Percentiles rank a stretch among this genome's conserved stretches.
Evolutionary conservation across 83 land plant genomes (phyloP).

Genomic region (Isoetes engelmannii): DNA sequence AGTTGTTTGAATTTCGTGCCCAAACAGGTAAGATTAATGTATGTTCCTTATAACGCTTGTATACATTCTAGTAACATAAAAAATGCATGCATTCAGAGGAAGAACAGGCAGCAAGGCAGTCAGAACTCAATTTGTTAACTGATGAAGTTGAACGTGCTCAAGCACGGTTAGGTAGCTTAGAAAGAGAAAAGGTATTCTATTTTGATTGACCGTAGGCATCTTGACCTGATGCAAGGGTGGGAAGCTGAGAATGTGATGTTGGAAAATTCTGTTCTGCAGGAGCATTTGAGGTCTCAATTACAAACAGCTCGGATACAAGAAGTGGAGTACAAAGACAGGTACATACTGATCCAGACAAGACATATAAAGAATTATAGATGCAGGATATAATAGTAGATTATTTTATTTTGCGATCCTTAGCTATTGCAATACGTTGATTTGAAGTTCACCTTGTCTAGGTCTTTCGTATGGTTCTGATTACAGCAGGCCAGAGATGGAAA

Average conservation of each 20-base stretch:
- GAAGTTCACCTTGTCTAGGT: not conserved
- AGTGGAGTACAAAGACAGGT: constrained; percentile 22
- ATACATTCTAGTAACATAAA: not conserved
- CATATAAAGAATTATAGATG: not conserved
- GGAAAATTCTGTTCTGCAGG: constrained; percentile 21
- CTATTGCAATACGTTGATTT: too few relatives aligned
- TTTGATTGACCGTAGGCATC: not conserved
- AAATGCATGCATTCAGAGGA: constrained; percentile 51
- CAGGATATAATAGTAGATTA: not conserved
- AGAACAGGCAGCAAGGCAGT: constrained; percentile 88
- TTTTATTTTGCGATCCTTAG: not conserved
- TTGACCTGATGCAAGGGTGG: not conserved
- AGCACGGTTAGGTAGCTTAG: constrained; percentile 70
- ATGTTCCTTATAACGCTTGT: not conserved
- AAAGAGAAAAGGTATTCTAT: constrained; percentile 76
- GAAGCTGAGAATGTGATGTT: not conserved
- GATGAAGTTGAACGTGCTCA: constrained; percentile 98
- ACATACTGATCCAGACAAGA: constrained; percentile 46
- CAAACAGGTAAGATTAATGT: constrained; percentile 54
- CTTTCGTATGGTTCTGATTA: not conserved
- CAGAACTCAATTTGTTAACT: constrained; percentile 82
- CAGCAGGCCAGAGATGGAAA: constrained; percentile 25
- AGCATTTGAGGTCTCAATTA: constrained; percentile 39
- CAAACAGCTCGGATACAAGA: constrained; percentile 25
- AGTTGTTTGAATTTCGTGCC: constrained; percentile 86